Percentiles rank a stretch among this genome's conserved stretches.
These are phyloP conservation scores for Voacanga thouarsii DNA, from an alignment of 257 asterid genomes.

Conservation along the genomic window DNA sequence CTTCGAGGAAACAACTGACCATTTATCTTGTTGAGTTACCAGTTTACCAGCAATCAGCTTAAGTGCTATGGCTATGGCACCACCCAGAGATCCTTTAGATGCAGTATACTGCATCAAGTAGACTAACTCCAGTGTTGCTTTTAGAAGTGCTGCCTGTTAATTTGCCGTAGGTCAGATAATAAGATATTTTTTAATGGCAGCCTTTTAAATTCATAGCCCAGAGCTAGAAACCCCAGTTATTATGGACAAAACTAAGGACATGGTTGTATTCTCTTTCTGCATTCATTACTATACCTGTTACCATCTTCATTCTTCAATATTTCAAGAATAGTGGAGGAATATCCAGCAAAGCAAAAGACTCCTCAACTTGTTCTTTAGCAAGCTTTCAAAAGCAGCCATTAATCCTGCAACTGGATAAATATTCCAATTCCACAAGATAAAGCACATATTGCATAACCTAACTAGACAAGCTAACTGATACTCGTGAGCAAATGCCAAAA, in stretches of 20 bases:
- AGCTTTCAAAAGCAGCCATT: too few relatives aligned
- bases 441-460: not conserved
- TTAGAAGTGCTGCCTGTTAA: not conserved
- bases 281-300: too few relatives aligned
- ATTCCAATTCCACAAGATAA: not conserved
- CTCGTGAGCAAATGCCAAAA: too few relatives aligned
- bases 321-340: not conserved
- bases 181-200: not conserved
- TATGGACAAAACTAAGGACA: not conserved
- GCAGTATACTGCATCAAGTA: too few relatives aligned
- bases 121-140: not conserved
- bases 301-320: not conserved
- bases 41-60: not conserved
- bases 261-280: not conserved
- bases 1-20: not conserved
- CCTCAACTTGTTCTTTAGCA: not conserved
- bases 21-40: not conserved
- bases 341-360: not conserved
- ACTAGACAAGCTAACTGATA: not conserved
- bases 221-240: not conserved
- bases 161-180: too few relatives aligned
- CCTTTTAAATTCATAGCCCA: not conserved
- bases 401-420: not conserved
- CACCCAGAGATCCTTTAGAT: not conserved
- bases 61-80: not conserved